A percentile compares a stretch with the other conserved stretches of the same genome.
phyloP scores from a whole-genome alignment of 352 stramenopile species.

The Pythium inflatum region DNA sequence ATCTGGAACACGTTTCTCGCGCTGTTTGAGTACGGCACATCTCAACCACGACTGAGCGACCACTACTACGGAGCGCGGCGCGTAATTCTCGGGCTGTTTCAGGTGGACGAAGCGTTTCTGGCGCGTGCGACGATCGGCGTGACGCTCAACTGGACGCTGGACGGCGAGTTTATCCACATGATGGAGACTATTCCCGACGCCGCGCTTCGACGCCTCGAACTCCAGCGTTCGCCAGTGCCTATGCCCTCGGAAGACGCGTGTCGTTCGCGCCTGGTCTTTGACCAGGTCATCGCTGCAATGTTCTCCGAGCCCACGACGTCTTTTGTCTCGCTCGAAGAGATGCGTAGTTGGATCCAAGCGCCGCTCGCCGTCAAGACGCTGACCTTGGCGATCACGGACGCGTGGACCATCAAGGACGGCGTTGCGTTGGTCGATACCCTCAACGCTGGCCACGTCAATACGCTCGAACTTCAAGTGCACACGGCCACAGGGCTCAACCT shows the following conservation, averaged over 20 bases:
- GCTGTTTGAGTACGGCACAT: slow-evolving; percentile 1
- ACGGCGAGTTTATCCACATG: background rate
- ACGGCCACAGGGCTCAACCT: background rate
- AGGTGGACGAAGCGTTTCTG: slow-evolving; percentile 16
- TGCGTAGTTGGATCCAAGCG: background rate
- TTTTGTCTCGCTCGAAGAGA: no score
- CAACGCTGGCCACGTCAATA: background rate
- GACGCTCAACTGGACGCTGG: background rate
- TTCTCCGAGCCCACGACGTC: no score
- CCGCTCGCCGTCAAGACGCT: background rate
- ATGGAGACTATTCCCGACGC: background rate
- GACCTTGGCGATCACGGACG: background rate
- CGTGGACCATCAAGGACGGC: background rate
- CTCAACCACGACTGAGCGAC: background rate
- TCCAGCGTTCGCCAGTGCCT: background rate
- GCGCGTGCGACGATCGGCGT: background rate
- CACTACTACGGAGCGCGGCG: background rate
- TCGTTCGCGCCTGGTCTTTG: slow-evolving; percentile 4
- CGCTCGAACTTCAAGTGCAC: background rate
- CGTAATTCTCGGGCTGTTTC: slow-evolving; percentile 3
- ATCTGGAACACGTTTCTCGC: slow-evolving; percentile 1
- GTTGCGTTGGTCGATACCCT: background rate
- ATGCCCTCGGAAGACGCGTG: background rate
- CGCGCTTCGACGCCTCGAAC: background rate
- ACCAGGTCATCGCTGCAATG: no score